Evolutionary conservation across 2,329 filamentous ascomycete genomes (phyloP), one percentile per base, ranked within the genome.

Genomic region (Claviceps sp.): DNA sequence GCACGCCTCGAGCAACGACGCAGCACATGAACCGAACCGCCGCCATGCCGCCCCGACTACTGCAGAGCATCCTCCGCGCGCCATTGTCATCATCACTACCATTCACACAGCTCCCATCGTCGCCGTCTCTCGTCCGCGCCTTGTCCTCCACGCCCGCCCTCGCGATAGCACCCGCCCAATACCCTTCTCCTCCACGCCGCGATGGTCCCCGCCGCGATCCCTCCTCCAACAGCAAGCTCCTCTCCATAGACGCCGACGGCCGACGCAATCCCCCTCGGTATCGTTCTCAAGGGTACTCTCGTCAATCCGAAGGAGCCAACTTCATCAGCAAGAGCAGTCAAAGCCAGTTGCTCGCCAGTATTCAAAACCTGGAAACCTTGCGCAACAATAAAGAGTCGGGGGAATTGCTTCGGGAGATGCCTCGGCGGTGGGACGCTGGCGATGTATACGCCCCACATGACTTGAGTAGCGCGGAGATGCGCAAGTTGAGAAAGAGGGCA

Each of bases 401-500:
- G 45, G 78, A 80, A 56, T 80, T 80, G 65, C 68, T 80, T 59
- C 72, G 69, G 55, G 82, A 87, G 67, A 76, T 83, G 67, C 76
- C 79, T 38, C 82, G 90, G 47, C 75, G 77, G 42, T 97, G 86
- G 84, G 74, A 75, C 60, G 61, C 72, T 0, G 93, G 93, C 59
- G 90, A 97, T 64, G 77, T 96, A 50, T 97, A 97, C 70, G 79
- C 89, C 54, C 93, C 93, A 37, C 86, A 90, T 64, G 93, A 98
- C 68, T 68, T 98, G 64, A 85, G 80, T 51, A 76, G 82, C 23
- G 71, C 73, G 38, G 90, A 96, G 77, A 84, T 86, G 80, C 70
- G 71, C 63, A 95, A 95, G 74, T 95, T 86, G 85, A 82, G 77
- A 66, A 74, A 70, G 64, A 70, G 69, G 57, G 67, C 71, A 52